Conservation (phyloP, 768 basidiomycete genomes). For the Leccinum disarticulatum region DNA sequence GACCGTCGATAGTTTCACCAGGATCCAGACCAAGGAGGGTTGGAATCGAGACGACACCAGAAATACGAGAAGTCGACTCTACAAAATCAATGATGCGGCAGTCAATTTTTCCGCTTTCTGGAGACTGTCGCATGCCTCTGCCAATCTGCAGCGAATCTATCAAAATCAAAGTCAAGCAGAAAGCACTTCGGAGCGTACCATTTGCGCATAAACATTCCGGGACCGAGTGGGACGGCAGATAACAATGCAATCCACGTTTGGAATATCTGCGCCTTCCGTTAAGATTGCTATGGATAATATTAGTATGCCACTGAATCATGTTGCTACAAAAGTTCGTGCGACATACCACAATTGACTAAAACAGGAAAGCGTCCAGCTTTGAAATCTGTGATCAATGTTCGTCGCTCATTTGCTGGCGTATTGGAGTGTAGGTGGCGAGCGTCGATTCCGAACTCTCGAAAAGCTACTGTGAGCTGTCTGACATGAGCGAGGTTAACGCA, state of each 20-base stretch:
- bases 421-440: constrained; percentile 76
- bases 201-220: constrained; percentile 86
- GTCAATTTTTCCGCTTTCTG: constrained; percentile 74
- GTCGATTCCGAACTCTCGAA: constrained; percentile 75
- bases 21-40: constrained; percentile 86
- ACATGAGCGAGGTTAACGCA: constrained; percentile 87
- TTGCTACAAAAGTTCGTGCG: constrained; percentile 10
- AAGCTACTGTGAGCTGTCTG: constrained; percentile 65
- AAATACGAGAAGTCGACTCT: constrained; percentile 65
- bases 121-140: constrained; percentile 85
- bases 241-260: constrained; percentile 89
- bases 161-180: not conserved
- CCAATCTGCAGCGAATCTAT: constrained; percentile 62
- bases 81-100: constrained; percentile 93
- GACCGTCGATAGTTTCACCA: constrained; percentile 60
- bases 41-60: constrained; percentile 75
- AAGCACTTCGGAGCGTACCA: constrained; percentile 50
- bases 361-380: constrained; percentile 76
- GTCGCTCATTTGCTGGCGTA: constrained; percentile 65
- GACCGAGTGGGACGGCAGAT: constrained; percentile 88
- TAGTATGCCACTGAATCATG: not conserved
- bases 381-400: constrained; percentile 64
- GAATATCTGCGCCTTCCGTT: constrained; percentile 94
- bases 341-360: constrained; percentile 81
- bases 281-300: constrained; percentile 56